Conservation (phyloP, 2,329 filamentous ascomycete species). For the Blastomyces parvus region DNA sequence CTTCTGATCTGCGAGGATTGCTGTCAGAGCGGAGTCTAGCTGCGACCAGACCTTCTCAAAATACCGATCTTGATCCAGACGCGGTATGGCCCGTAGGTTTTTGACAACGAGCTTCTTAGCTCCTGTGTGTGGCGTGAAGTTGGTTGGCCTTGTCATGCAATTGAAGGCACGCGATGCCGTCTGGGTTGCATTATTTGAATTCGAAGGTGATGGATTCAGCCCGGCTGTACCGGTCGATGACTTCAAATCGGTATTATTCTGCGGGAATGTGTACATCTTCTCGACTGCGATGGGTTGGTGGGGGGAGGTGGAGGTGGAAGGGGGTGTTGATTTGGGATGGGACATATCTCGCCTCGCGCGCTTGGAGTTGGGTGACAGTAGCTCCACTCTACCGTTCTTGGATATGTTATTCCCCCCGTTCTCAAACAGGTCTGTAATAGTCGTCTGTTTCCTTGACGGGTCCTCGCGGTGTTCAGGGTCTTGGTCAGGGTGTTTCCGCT, state of each 20-base stretch:
- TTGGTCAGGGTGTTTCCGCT: conserved; percentile 29
- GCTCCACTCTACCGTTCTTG: conserved; percentile 18
- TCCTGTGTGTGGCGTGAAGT: conserved; percentile 64
- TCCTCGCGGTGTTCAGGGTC: conserved; percentile 27
- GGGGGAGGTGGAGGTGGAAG: neutral
- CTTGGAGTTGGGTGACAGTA: conserved; percentile 32
- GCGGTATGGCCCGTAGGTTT: conserved; percentile 63
- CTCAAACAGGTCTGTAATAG: conserved; percentile 39
- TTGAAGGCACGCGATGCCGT: conserved; percentile 22
- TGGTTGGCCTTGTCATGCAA: conserved; percentile 29
- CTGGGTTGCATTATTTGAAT: conserved; percentile 11
- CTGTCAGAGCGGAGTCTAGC: conserved; percentile 60
- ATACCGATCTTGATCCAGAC: conserved; percentile 63
- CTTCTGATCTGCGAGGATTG: conserved; percentile 58
- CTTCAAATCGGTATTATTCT: conserved; percentile 28
- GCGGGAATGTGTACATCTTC: conserved; percentile 47
- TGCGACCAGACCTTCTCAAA: conserved; percentile 66
- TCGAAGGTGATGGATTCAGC: conserved; percentile 21
- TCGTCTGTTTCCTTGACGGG: conserved; percentile 25
- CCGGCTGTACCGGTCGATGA: conserved; percentile 29
- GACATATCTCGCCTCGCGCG: conserved; percentile 20
- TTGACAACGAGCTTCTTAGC: conserved; percentile 87
- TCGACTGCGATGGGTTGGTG: conserved; percentile 25
- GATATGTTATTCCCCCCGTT: conserved; percentile 16
- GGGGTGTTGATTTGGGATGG: neutral